Base-by-base conservation (phyloP, 2,329 filamentous ascomycete species). In the Ceratocystis huliohia region DNA sequence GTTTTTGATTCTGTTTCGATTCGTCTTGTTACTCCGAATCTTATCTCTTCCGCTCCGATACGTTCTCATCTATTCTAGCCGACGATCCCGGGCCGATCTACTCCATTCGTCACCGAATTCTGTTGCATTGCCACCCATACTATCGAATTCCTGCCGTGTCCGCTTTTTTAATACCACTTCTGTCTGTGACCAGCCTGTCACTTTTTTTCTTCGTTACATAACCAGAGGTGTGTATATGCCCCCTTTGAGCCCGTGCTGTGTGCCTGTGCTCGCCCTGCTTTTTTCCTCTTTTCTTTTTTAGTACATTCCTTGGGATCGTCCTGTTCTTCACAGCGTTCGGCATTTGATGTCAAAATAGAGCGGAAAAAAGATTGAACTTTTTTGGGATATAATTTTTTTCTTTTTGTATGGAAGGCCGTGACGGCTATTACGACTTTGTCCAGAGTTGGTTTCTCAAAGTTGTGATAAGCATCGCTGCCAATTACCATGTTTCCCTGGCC, bases 101-200 rank as follows among this genome's bases (percentile, higher is more conserved):
- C 57, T 28, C 37, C 37, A 59, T 46, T 30, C 56, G 53, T 48
- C 10, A 8, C 37, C 37, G 20, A 50, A 63, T 37, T 25, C 57
- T 22, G 28, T 22, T 30, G 41, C 37, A 63, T 64, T 33, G 45
- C 22, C n/a, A 41, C 37, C 37, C 37, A 41, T 41, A 41, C 37
- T 41, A 41, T 41, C 37, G 37, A 41, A 41, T 33, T 5, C n/a
- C 57, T 50, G 61, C 59, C 61, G 61, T 67, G 33, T 64, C 37
- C 44, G n/a, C 22, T 7, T 57, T 28, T 46, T 66, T 33, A 61
- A 64, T 28, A 64, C 30, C 45, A 61, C 65, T 37, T 44, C 62
- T 67, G 61, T 22, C 57, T 50, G 65, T 67, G 65, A 64, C 65
- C 62, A 67, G 62, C 53, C 53, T 67, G 65, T 67, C 65, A 64